Conservation (phyloP, 2,329 filamentous ascomycete genomes). For the Sarocladiaceae sp. region DNA sequence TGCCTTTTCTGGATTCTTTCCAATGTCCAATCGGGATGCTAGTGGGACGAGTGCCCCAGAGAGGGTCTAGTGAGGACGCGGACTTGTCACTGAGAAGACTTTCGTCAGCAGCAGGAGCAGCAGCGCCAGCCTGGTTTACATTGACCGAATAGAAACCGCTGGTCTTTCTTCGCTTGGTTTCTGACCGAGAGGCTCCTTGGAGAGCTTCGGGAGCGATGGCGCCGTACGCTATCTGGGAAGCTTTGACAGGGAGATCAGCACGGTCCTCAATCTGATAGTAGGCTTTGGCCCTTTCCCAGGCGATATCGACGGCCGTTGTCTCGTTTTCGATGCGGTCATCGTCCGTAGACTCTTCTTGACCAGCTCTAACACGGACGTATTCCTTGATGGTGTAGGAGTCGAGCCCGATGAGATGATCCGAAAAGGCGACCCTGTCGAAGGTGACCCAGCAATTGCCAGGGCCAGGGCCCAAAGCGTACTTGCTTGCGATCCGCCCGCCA, state of each 20-base stretch:
- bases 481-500: constrained; percentile 39
- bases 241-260: constrained; percentile 3
- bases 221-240: constrained; percentile 44
- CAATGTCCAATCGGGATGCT: constrained; percentile 55
- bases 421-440: constrained; percentile 54
- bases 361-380: constrained; percentile 50
- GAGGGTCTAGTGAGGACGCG: constrained; percentile 28
- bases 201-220: constrained; percentile 37
- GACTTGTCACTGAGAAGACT: not conserved
- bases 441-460: constrained; percentile 60
- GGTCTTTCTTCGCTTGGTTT: constrained; percentile 42
- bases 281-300: constrained; percentile 2
- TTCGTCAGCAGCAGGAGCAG: constrained; percentile 10
- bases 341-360: constrained; percentile 22
- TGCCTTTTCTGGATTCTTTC: constrained; percentile 44
- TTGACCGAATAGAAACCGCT: constrained; percentile 29
- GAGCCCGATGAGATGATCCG: constrained; percentile 47
- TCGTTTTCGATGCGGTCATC: constrained; percentile 33
- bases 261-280: constrained; percentile 4
- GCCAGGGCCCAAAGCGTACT: constrained; percentile 47
- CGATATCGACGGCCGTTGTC: constrained; percentile 29
- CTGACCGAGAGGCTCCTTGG: constrained; percentile 24
- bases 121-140: constrained; percentile 19
- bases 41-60: constrained; percentile 49
- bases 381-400: constrained; percentile 55